Evolutionary conservation across 2,329 filamentous ascomycete species (phyloP).

Genomic region (Neophaeococcomyces aloes): DNA sequence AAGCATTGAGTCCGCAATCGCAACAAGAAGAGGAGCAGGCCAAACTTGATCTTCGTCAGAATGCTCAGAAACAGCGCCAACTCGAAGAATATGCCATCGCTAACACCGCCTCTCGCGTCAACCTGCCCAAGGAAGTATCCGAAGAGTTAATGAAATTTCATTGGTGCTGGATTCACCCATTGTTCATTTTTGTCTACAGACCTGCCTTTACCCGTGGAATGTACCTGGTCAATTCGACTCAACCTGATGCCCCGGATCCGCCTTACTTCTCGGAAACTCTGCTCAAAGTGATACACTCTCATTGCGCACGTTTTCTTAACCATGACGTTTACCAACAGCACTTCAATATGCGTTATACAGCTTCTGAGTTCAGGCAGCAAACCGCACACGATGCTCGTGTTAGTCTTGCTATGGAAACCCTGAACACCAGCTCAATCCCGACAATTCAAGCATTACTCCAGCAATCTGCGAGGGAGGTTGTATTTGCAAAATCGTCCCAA

Average conservation of each 20-base stretch:
- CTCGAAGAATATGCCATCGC: slow-evolving; percentile 19
- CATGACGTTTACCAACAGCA: slow-evolving; percentile 21
- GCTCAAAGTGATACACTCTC: slow-evolving; percentile 17
- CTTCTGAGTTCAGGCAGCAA: slow-evolving; percentile 16
- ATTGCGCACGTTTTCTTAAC: slow-evolving; percentile 19
- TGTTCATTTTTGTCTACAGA: slow-evolving; percentile 24
- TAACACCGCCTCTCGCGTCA: slow-evolving; percentile 19
- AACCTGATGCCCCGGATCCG: slow-evolving; percentile 15
- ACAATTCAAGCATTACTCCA: slow-evolving; percentile 25
- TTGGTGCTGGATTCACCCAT: slow-evolving; percentile 25
- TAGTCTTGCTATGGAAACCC: slow-evolving; percentile 23
- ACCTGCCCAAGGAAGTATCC: slow-evolving; percentile 21
- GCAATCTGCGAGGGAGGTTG: slow-evolving; percentile 23
- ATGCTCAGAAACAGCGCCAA: slow-evolving; percentile 17
- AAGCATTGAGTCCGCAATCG: slow-evolving; percentile 2
- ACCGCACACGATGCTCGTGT: slow-evolving; percentile 21
- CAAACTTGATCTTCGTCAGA: slow-evolving; percentile 16
- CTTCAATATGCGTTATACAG: slow-evolving; percentile 12
- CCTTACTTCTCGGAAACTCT: slow-evolving; percentile 23
- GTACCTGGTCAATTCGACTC: slow-evolving; percentile 15
- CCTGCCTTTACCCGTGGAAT: slow-evolving; percentile 23
- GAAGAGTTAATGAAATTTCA: slow-evolving; percentile 23
- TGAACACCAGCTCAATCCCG: slow-evolving; percentile 22
- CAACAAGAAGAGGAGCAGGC: slow-evolving; percentile 14
- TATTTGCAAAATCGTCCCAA: slow-evolving; percentile 23